Evolutionary conservation across 805 yeast species (phyloP).

Genomic region (Wickerhamiella occidentalis): DNA sequence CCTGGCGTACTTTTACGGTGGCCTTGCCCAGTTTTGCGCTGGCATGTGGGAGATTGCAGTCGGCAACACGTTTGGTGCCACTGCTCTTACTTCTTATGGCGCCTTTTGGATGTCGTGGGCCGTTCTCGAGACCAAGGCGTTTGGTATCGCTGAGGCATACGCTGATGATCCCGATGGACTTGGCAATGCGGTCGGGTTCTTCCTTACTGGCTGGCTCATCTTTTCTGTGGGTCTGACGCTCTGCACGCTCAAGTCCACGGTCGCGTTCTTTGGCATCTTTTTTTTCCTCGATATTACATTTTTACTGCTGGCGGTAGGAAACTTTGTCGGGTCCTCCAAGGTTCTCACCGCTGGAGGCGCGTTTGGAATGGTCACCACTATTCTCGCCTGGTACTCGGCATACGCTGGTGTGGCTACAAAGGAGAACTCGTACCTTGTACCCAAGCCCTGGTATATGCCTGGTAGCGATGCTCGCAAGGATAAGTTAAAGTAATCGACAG

Average conservation of each 20-base stretch:
- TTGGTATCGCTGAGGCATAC: conserved; percentile 51
- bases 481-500: background rate
- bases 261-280: conserved; percentile 48
- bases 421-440: conserved; percentile 47
- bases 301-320: conserved; percentile 41
- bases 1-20: conserved; percentile 51
- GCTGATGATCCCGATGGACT: conserved; percentile 27
- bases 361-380: conserved; percentile 44
- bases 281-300: conserved; percentile 43
- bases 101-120: conserved; percentile 60
- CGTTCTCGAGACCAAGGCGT: conserved; percentile 45
- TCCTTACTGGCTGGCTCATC: conserved; percentile 48
- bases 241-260: conserved; percentile 52
- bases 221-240: conserved; percentile 44
- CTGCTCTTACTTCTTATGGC: conserved; percentile 51
- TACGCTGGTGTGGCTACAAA: conserved; percentile 49
- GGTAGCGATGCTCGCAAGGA: conserved; percentile 21
- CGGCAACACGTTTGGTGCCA: conserved; percentile 57
- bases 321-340: conserved; percentile 21
- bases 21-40: conserved; percentile 45
- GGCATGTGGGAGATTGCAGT: conserved; percentile 55
- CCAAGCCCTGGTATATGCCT: conserved; percentile 41
- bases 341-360: conserved; percentile 52
- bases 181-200: conserved; percentile 45
- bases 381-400: conserved; percentile 52